Evolutionary conservation across 495 filamentous ascomycete genomes (phyloP).

Genomic region (Pyrenopolyporus hunteri): DNA sequence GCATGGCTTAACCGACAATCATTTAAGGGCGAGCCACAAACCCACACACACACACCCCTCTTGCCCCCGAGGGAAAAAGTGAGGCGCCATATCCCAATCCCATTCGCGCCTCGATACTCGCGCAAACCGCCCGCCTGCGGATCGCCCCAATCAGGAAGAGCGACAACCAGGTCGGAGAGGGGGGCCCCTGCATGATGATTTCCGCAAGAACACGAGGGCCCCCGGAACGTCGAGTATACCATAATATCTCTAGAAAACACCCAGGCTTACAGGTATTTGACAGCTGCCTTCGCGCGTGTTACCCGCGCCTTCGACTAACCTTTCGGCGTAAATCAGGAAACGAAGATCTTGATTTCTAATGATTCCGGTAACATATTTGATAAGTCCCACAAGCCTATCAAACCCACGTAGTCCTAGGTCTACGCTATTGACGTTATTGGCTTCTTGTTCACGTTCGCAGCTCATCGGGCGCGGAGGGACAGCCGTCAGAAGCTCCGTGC

Average conservation of each 20-base stretch:
- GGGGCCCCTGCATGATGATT: slow-evolving; percentile 33
- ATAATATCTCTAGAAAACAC: too few species aligned
- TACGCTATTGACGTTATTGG: not conserved
- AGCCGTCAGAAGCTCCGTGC: slow-evolving; percentile 20
- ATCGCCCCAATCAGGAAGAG: slow-evolving; percentile 31
- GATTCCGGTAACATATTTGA: not conserved
- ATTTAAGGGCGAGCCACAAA: slow-evolving; percentile 18
- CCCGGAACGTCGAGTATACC: slow-evolving; percentile 20
- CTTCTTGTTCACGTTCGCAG: slow-evolving; percentile 36
- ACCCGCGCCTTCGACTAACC: slow-evolving; percentile 25
- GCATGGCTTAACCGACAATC: slow-evolving; percentile 30
- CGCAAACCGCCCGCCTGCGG: slow-evolving; percentile 9
- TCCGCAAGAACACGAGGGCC: slow-evolving; percentile 30
- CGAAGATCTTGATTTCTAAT: not conserved
- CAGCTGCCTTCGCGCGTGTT: slow-evolving; percentile 6
- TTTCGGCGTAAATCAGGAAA: slow-evolving; percentile 33
- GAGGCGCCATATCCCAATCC: slow-evolving; percentile 18
- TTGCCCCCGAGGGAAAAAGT: slow-evolving; percentile 25
- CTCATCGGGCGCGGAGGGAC: slow-evolving; percentile 34
- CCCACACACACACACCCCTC: not conserved
- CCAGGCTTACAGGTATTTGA: not conserved
- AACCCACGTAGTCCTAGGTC: not conserved
- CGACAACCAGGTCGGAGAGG: slow-evolving; percentile 14
- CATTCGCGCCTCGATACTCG: slow-evolving; percentile 31
- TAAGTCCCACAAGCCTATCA: not conserved